Evolutionary conservation across 345 rosid genomes (phyloP).

Genomic region (Gossypium turneri): DNA sequence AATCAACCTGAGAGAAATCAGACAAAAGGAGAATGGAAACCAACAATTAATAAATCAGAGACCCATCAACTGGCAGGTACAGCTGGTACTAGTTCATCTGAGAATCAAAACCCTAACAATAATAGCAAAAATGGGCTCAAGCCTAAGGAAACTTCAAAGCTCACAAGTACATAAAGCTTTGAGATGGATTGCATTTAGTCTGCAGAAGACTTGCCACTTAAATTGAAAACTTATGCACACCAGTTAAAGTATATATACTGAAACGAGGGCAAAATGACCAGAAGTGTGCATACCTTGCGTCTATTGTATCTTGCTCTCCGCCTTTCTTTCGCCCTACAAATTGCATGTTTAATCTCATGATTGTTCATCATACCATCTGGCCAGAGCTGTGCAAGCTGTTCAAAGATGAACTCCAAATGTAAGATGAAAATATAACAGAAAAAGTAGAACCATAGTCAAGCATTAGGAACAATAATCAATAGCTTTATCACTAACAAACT

Average conservation of each 20-base stretch:
- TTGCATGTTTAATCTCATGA: slow-evolving; percentile 82
- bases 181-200: background rate
- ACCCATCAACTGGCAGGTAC: background rate
- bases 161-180: background rate
- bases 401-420: slow-evolving; percentile 22
- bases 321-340: slow-evolving; percentile 82
- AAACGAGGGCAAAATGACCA: background rate
- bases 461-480: background rate
- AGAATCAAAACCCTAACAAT: background rate
- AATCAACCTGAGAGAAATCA: background rate
- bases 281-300: slow-evolving; percentile 34
- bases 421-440: slow-evolving; percentile 17
- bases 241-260: background rate
- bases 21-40: background rate
- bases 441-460: background rate
- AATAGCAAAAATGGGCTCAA: background rate
- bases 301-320: slow-evolving; percentile 40
- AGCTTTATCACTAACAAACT: background rate
- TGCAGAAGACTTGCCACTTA: background rate
- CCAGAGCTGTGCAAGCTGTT: slow-evolving; percentile 85
- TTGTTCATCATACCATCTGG: slow-evolving; percentile 84
- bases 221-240: background rate
- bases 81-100: background rate
- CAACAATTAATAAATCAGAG: background rate
- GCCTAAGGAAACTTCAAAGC: background rate